Base-by-base conservation (phyloP, 305 asterid genomes). In the Plantago rigida region DNA sequence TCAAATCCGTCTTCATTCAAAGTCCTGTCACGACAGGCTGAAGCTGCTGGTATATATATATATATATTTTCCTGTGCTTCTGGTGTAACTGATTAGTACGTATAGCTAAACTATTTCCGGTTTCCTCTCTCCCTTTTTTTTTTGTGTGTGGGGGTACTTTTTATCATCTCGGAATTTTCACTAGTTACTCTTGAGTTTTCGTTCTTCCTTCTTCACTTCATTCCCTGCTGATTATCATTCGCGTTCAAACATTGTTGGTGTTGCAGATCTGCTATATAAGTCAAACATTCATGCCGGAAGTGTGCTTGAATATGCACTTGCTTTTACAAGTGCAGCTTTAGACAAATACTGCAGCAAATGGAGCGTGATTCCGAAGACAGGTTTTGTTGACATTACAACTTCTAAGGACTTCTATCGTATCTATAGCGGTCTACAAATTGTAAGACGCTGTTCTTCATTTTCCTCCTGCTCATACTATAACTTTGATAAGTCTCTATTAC, bases 291-390 rank as follows among this genome's bases (percentile, higher is more conserved):
- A 89, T 56, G 90, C 95, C 22, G 99, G 99, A 74, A 92, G 97
- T 67, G 99, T 89, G 64, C 82, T 92, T 76, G 99, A 92, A 69
- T 92, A 89, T 71, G 86, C 97, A 19, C 94, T 92, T 64, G 99
- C 99, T 64, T 92, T 92, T 70, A 86, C 94, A 41, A 92, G 97
- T 80, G 99, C 99, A 54, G 96, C 95, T 66, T 63, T 92, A 67
- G 99, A 92, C 69, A 92, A 89, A 70, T 92, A 88, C 75, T 92
- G 99, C 55, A 84, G 78, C 69, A 88, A 86, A 77, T 92, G 99
- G 99, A 86, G 97, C 57, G 81, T 92, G 60, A 75, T 87, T 59
- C 97, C 99, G 39, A 92, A 78, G 81, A 88, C 99, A 0, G 99
- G 99, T 10, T 92, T 92, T 57, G 78, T 89, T 63, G 99, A 92